Base-by-base conservation (phyloP, 2,329 filamentous ascomycete genomes). In the Cephalotrichum gorgonifer region DNA sequence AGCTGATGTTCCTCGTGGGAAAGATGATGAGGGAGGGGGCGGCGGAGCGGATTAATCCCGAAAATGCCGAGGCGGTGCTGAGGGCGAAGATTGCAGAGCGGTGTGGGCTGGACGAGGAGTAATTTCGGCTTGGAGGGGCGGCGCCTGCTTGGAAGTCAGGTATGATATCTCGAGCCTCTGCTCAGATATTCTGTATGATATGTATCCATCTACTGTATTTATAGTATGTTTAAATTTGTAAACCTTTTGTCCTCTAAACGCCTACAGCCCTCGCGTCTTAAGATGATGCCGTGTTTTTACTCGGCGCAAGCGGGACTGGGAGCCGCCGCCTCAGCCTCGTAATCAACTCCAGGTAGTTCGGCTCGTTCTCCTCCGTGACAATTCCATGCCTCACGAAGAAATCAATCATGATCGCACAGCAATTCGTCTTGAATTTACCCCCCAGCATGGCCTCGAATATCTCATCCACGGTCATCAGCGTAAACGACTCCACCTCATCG, bases 351-450 rank as follows among this genome's bases (percentile, higher is more conserved):
- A 85, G 68, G 60, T 84, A 93, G 54, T 86, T 75, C 48, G 68
- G 69, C 66, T 94, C 87, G 50, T 80, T 83, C 60, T 88, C 86
- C 1, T 76, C 65, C 1, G 81, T 90, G 51, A 94, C 60, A 45
- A 88, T 70, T 0, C 86, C 86, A 62, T 89, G 87, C 23, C 88
- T 69, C 43, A 94, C 69, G 56, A 94, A 79, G 62, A 95, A 95
- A 58, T 94, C 88, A 44, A 93, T 72, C 68, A 91, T 71, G 44
- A 91, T 82, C 27, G 85, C 61, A 25, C 85, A 82, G 56, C 87
- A 88, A 58, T 94, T 93, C 0, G 88, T 84, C 71, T 95, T 95
- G 68, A 94, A 95, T 61, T 88, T 79, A 3, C 81, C 81, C 15
- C 69, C 70, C 17, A 72, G 65, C 69, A 95, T 70, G 2, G 80